Evolutionary conservation across 495 filamentous ascomycete genomes (phyloP), one percentile per base, ranked within the genome.

Genomic region (Hypoxylon trugodes): DNA sequence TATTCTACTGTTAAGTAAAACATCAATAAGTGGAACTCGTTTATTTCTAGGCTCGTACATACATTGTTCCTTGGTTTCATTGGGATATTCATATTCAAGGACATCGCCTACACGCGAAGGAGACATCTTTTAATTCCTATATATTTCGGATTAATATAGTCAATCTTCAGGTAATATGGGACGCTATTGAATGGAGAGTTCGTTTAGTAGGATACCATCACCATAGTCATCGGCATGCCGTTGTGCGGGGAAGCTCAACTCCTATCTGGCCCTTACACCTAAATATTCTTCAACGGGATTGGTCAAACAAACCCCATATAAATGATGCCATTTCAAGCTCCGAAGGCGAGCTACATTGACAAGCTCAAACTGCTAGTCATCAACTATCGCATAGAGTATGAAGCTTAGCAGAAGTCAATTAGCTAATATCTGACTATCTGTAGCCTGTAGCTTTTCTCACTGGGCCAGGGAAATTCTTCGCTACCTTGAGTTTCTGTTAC

Each of bases 1-100:
- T 69, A 69, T 43, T 66, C 40, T 30, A 69, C 66, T 84, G 28
- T 57, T 41, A 2, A 0, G 12, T 1, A 18, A 13, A 5, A 35
- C 16, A 28, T 66, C 7, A 55, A 22, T 19, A 8, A 1, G 36
- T 6, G 1, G 1, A 36, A 2, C 6, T 2, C 28, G 3, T 32
- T 19, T 13, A 13, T 8, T 9, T 2, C 4, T 1, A 1, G 9
- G 21, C 30, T 16, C 33, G 32, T 2, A 45, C 63, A 12, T 61
- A 66, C 63, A 35, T 10, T 33, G 28, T 32, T 66, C 63, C 18
- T 56, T 46, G 5, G 63, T 66, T 19, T 66, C 63, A 3, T 12
- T 43, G 2, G 63, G 63, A 36, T 66, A 66, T 26, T 66, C 37
- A 25, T 66, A 66, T 35, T 19, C 26, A 15, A 42, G 22, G 37